phyloP scores from a whole-genome alignment of 2,329 filamentous ascomycete species.

The Colletotrichum sp. region DNA sequence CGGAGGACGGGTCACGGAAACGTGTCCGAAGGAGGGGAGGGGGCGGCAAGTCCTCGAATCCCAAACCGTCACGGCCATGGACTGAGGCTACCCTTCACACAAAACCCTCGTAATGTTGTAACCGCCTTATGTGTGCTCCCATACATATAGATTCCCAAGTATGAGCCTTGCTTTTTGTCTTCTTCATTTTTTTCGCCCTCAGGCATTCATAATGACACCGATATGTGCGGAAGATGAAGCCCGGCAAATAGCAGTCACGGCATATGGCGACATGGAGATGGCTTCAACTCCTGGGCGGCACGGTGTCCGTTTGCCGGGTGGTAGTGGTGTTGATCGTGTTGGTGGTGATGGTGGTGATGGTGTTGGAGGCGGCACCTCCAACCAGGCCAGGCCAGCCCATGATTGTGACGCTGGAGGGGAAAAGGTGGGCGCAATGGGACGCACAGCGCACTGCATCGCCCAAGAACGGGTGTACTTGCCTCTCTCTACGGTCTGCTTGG shows the following conservation, averaged over 20 bases:
- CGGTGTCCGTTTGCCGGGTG: neutral
- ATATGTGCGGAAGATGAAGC: neutral
- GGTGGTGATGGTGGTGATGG: neutral
- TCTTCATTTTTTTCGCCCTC: neutral
- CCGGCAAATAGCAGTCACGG: neutral
- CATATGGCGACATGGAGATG: neutral
- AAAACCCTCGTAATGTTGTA: conserved; percentile 20
- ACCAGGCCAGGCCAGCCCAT: neutral
- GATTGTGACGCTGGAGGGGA: neutral
- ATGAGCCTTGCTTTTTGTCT: conserved; percentile 12
- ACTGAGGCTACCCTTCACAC: neutral
- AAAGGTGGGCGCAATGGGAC: neutral
- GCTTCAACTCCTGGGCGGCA: neutral
- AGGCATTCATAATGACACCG: neutral
- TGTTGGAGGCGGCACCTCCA: neutral
- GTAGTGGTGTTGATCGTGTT: neutral
- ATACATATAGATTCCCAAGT: conserved; percentile 21
- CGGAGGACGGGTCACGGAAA: conserved; percentile 1
- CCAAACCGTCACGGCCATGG: neutral
- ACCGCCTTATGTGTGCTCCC: conserved; percentile 15
- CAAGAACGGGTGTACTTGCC: neutral
- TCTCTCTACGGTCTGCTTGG: neutral
- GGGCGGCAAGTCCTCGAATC: neutral
- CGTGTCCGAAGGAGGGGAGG: neutral
- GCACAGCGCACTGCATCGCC: neutral